A percentile compares a stretch with the other conserved stretches of the same genome.
phyloP scores from a whole-genome alignment of 345 rosid species.

The Stellera chamaejasme region DNA sequence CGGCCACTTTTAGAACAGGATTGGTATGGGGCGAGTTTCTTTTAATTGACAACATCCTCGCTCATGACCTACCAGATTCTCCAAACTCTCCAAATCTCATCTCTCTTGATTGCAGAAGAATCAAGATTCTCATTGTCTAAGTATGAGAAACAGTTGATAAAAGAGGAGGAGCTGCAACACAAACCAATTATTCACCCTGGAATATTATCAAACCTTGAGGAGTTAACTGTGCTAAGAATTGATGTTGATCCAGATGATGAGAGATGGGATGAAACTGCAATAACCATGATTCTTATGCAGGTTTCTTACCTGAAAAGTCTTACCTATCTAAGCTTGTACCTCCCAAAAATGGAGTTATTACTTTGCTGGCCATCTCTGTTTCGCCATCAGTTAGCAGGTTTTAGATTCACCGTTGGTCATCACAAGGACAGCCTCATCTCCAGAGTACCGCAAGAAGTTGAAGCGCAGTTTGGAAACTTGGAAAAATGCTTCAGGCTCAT shows the following conservation, averaged over 20 bases:
- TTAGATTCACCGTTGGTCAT: slow-evolving; percentile 14
- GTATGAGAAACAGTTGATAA: not conserved
- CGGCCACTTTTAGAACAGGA: too few relatives aligned
- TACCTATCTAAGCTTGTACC: slow-evolving; percentile 4
- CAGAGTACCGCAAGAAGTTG: slow-evolving; percentile 14
- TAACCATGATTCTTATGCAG: not conserved
- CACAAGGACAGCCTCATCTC: slow-evolving; percentile 16
- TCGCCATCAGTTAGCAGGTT: not conserved
- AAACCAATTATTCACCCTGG: slow-evolving; percentile 4
- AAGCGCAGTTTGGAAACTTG: not conserved
- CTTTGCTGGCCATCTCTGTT: not conserved
- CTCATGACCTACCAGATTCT: slow-evolving; percentile 4
- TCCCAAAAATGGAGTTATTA: slow-evolving; percentile 8
- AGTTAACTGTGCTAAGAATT: slow-evolving; percentile 11
- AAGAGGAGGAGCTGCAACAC: not conserved
- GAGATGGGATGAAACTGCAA: slow-evolving; percentile 13
- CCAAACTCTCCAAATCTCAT: not conserved
- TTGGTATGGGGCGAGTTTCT: too few relatives aligned
- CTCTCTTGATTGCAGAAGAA: slow-evolving; percentile 9
- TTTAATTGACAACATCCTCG: too few relatives aligned
- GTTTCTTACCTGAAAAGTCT: slow-evolving; percentile 4
- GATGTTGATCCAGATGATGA: slow-evolving; percentile 14
- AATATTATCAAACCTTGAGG: slow-evolving; percentile 6
- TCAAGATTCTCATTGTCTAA: slow-evolving; percentile 7
- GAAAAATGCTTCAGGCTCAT: slow-evolving; percentile 13